phyloP scores from a whole-genome alignment of 2,329 filamentous ascomycete genomes.

The Aspergillus sp. region DNA sequence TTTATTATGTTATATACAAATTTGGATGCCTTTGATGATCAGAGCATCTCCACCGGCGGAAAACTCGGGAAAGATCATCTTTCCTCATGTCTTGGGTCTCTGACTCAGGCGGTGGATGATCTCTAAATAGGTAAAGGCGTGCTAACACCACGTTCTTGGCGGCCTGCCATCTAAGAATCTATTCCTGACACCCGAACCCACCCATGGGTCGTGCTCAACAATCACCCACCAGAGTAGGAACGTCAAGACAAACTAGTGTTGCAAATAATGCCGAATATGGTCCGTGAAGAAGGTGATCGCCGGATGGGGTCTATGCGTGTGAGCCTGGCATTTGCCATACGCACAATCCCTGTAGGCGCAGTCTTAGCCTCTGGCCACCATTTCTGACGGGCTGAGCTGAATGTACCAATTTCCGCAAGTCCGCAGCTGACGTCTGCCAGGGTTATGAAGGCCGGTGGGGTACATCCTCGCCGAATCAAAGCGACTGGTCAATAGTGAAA shows the following conservation, averaged over 20 bases:
- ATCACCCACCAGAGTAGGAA: background rate
- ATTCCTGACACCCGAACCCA: background rate
- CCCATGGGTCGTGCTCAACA: background rate
- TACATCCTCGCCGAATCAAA: no score
- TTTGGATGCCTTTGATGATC: background rate
- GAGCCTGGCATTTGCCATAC: background rate
- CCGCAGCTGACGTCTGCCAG: constrained; percentile 14
- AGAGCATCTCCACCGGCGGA: background rate
- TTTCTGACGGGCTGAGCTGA: background rate
- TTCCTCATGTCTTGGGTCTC: background rate
- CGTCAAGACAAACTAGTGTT: background rate
- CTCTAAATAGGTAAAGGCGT: background rate
- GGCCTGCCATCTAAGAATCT: background rate
- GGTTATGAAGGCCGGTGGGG: background rate
- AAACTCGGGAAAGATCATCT: background rate
- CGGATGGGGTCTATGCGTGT: background rate
- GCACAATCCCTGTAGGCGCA: background rate
- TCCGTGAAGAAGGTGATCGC: background rate
- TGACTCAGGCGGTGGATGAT: background rate
- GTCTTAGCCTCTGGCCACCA: background rate
- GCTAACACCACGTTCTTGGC: background rate
- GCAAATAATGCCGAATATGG: background rate
- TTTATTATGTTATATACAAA: background rate
- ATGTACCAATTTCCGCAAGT: background rate
- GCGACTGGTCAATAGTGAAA: background rate